A percentile compares a stretch with the other conserved stretches of the same genome.
Conservation (phyloP, 1,284 basidiomycete genomes). For the Pyrrhoderma lamaoense region DNA sequence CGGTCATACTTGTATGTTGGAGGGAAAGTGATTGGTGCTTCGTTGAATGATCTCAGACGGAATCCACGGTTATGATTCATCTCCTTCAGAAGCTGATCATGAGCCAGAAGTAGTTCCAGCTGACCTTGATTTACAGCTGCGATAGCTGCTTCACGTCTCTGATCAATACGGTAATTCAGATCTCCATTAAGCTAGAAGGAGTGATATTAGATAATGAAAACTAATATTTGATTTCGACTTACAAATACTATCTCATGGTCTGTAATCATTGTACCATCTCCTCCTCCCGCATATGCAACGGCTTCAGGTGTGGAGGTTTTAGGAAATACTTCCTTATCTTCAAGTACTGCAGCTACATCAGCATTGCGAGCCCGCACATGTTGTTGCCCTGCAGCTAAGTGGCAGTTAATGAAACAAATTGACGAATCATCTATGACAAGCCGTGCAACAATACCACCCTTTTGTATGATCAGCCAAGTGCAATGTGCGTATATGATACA, state of each 20-base stretch:
- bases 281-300: conserved; percentile 78
- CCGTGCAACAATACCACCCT: conserved; percentile 90
- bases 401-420: conserved; percentile 92
- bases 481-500: not conserved
- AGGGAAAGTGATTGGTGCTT: conserved; percentile 74
- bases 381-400: conserved; percentile 90
- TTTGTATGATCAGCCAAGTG: conserved; percentile 9
- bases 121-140: conserved; percentile 61
- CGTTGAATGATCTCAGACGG: conserved; percentile 76
- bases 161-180: conserved; percentile 92
- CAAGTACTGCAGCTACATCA: conserved; percentile 80
- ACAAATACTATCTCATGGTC: conserved; percentile 95
- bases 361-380: conserved; percentile 79
- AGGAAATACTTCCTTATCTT: conserved; percentile 71
- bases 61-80: conserved; percentile 82
- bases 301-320: conserved; percentile 38
- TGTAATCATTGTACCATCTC: conserved; percentile 88
- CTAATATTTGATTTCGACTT: conserved; percentile 29
- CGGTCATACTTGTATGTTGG: conserved; percentile 98
- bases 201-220: conserved; percentile 3
- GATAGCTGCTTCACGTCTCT: conserved; percentile 76
- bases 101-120: conserved; percentile 52
- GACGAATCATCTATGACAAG: conserved; percentile 88
- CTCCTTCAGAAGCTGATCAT: conserved; percentile 90
- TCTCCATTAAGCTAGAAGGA: conserved; percentile 62